phyloP scores from a whole-genome alignment of 345 rosid genomes.

The Camelina sativa region DNA sequence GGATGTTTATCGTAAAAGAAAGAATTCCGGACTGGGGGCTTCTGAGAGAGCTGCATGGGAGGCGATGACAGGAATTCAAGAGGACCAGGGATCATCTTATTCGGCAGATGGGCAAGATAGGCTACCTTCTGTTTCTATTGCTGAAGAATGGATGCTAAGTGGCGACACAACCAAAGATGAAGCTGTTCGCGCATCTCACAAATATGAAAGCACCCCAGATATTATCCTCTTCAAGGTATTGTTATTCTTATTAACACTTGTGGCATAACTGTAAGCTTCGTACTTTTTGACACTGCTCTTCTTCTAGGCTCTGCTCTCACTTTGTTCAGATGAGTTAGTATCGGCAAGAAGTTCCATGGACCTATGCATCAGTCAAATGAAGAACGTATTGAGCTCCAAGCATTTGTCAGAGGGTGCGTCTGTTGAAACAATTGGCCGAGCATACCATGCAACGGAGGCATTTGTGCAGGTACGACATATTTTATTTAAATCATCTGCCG shows the following conservation, averaged over 20 bases:
- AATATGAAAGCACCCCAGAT: slow-evolving; percentile 94
- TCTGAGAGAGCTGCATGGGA: slow-evolving; percentile 96
- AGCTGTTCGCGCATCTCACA: slow-evolving; percentile 80
- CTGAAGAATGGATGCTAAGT: slow-evolving; percentile 96
- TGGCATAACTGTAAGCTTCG: slow-evolving; percentile 8
- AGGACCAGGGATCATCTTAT: slow-evolving; percentile 66
- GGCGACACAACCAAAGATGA: slow-evolving; percentile 82
- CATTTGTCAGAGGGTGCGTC: slow-evolving; percentile 89
- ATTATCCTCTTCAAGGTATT: slow-evolving; percentile 88
- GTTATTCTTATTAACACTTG: slow-evolving; percentile 30
- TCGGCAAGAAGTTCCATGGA: slow-evolving; percentile 89
- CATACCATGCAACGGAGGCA: slow-evolving; percentile 90
- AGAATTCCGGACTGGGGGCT: slow-evolving; percentile 77
- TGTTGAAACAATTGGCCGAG: slow-evolving; percentile 88
- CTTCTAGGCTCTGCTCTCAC: slow-evolving; percentile 84
- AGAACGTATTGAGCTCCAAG: slow-evolving; percentile 71
- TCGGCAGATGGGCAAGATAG: slow-evolving; percentile 83
- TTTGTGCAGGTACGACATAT: slow-evolving; percentile 74
- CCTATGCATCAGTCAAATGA: slow-evolving; percentile 85
- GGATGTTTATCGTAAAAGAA: slow-evolving; percentile 87
- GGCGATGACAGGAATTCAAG: slow-evolving; percentile 95
- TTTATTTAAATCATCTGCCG: background rate
- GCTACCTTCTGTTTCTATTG: slow-evolving; percentile 81
- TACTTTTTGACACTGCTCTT: slow-evolving; percentile 37
- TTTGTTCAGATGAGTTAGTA: slow-evolving; percentile 84